Base-by-base conservation (phyloP, 1,284 basidiomycete species). In the Rhodotorula glutinis region DNA sequence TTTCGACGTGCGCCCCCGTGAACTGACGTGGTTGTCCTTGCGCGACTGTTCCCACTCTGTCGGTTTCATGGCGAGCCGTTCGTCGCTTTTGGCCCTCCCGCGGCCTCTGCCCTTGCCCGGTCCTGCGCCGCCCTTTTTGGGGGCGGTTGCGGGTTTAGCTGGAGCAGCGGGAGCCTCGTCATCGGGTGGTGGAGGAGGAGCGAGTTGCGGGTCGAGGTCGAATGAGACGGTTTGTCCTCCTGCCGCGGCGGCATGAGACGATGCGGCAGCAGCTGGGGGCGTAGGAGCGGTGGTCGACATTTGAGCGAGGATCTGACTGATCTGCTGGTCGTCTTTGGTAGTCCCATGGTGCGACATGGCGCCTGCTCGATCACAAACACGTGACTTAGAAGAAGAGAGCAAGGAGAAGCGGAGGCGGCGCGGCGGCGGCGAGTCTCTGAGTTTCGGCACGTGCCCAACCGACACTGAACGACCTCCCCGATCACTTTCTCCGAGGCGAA, bases 21-120 rank as follows among this genome's bases (percentile, higher is more conserved):
- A 16, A 33, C 59, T 40, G 29, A 53, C 59, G 30, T 60, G 59
- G 49, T 60, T 60, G 29, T 44, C 51, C 41, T 60, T 60, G n/a
- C 59, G 19, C 9, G 41, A 44, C 41, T 43, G 27, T 43, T 60
- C 52, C 59, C 59, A 60, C 13, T 60, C 59, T 17, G 53, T 41
- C 30, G 43, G 47, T 41, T 53, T 60, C 59, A 60, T 60, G 13
- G 16, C 29, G 41, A 60, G 29, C 3, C 59, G 41, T 52, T 60
- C 59, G 23, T 60, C 59, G 29, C 59, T 60, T 29, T 53, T 60
- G 14, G 41, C 59, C 16, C 59, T 23, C 9, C 59, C 59, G 29
- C 52, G 41, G 21, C 40, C 52, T 9, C 38, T 7, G 4, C 38
- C 21, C 40, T 51, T 58, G 33, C 33, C 33, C 7, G 33, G 33